Evolutionary conservation across 495 filamentous ascomycete species (phyloP), one percentile per base, ranked within the genome.

Genomic region (Aspergillus coremiiformis): DNA sequence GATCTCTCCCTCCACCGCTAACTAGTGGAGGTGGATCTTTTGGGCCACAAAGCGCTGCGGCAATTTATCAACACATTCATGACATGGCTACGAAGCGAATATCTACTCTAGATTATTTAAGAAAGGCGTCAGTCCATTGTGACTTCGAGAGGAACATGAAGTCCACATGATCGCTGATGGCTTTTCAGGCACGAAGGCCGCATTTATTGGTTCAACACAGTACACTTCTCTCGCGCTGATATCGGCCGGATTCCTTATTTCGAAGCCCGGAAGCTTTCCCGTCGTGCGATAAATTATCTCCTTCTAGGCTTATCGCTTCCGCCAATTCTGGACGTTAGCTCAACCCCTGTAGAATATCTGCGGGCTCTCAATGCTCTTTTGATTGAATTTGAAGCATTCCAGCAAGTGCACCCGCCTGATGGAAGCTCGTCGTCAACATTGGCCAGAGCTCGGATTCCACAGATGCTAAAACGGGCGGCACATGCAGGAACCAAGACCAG

Each of bases 201-300:
- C 46, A 83, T 95, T 20, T 96, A 95, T 73, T 97, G 92, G 90
- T 96, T 96, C 69, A 96, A 96, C 69, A 94, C 93, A 0, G 78
- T 96, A 39, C 84, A 93, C 65, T 96, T 95, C 67, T 84, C 87
- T 53, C 89, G 89, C 56, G 66, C 81, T 21, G 89, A 96, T 65
- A 77, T 97, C 26, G 69, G 78, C 26, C 85, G 81, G 54, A 82
- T 95, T 66, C 84, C 94, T 24, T 95, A 90, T 66, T 90, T 95
- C 60, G 85, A 93, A 56, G 66, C 80, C 22, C 81, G 83, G 56
- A 92, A 90, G 61, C 82, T 96, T 26, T 84, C 85, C 52, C 84
- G 90, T 39, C 84, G 84, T 51, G 91, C 94, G 30, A 91, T 90
- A 49, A 94, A 95, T 62, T 97, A 90, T 64, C 82, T 99, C 48